Evolutionary conservation across 2,329 filamentous ascomycete genomes (phyloP), one percentile per base, ranked within the genome.

Genomic region (Colletotrichum australisinense): DNA sequence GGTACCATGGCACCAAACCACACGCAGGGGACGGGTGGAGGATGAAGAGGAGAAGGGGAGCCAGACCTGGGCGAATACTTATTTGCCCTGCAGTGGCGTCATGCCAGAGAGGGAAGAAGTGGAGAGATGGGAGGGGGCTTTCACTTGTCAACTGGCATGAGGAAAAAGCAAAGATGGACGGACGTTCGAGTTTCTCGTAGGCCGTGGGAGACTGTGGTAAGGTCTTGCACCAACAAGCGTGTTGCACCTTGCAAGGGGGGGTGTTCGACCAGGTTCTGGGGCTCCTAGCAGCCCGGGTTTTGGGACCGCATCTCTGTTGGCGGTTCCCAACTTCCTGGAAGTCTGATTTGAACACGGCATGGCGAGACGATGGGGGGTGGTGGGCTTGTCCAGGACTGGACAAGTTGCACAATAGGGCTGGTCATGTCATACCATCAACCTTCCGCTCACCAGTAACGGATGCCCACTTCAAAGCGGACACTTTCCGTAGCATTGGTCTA

Each of bases 21-120:
- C 7, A 49, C 42, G 42, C 38, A n/a, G 42, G 42, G 42, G 19
- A 49, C 1, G 42, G 42, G 42, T 46, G 42, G 42, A 46, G 42
- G 42, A 49, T 3, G 6, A 49, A 19, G 6, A 49, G 42, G 16
- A 52, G 26, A 16, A 38, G 24, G 24, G 32, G 52, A 42, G 2
- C 38, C 11, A 30, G 19, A 19, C 52, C 14, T 55, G 35, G 12
- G 38, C 35, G 49, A 5, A 24, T 55, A 9, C 30, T 26, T 24
- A 9, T 46, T 35, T 24, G 24, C 35, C 59, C 59, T 56, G 60
- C 67, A 19, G 6, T 42, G 32, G 52, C 35, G 32, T 32, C 35
- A 32, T 42, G 24, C 26, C 26, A 49, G 28, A 65, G 62, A 69
- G 35, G 59, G 9, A 64, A 64, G 53, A 46, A 59, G 55, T 67